Percentiles rank a stretch among this genome's conserved stretches.
Conservation (phyloP, 306 rosid species). For the Inga leiocalycina region DNA sequence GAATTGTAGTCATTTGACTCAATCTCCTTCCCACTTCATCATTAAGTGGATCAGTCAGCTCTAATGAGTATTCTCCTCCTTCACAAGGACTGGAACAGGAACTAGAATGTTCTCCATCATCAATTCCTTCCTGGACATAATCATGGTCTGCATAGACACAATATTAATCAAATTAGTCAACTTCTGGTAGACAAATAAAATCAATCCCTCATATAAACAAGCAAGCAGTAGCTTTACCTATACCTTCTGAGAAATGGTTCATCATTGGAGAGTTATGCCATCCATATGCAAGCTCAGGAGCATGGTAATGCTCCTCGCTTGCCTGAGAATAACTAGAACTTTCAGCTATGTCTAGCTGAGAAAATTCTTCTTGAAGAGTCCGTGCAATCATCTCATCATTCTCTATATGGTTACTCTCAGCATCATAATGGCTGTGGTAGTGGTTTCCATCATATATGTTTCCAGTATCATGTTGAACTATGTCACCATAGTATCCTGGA, state of each 20-base stretch:
- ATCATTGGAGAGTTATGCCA: slow-evolving; percentile 54
- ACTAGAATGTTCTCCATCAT: slow-evolving; percentile 49
- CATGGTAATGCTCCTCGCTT: slow-evolving; percentile 52
- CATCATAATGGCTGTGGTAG: slow-evolving; percentile 51
- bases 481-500: slow-evolving; percentile 50
- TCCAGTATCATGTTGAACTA: slow-evolving; percentile 42
- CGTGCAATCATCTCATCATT: slow-evolving; percentile 76
- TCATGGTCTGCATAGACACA: slow-evolving; percentile 43
- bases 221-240: slow-evolving; percentile 7
- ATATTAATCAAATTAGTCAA: slow-evolving; percentile 26
- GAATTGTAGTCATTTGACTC: slow-evolving; percentile 62
- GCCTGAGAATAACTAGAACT: slow-evolving; percentile 42
- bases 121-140: slow-evolving; percentile 45
- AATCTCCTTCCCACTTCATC: slow-evolving; percentile 60
- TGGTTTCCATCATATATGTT: slow-evolving; percentile 43
- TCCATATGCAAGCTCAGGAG: slow-evolving; percentile 41
- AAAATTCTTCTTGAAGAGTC: slow-evolving; percentile 75
- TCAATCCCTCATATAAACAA: slow-evolving; percentile 12
- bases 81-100: slow-evolving; percentile 68
- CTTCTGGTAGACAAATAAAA: slow-evolving; percentile 1
- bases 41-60: slow-evolving; percentile 47
- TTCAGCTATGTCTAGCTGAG: slow-evolving; percentile 58
- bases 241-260: slow-evolving; percentile 57
- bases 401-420: slow-evolving; percentile 53
- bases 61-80: slow-evolving; percentile 44